Evolutionary conservation across 805 yeast genomes (phyloP), one percentile per base, ranked within the genome.

Genomic region (Brettanomyces naardenensis): DNA sequence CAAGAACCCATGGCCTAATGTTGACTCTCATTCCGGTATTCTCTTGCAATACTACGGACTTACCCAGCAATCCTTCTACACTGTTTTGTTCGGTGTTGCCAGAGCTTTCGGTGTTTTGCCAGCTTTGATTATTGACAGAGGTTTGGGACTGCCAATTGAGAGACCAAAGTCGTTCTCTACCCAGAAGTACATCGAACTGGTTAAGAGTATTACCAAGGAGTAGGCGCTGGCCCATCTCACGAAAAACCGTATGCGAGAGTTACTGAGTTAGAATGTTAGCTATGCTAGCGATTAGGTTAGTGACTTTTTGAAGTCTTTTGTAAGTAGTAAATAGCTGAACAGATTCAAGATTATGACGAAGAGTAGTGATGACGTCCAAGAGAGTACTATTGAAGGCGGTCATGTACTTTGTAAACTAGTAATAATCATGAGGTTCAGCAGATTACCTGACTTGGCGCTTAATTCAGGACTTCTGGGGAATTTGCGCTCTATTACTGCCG

Each of bases 111-210:
- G 94, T 70, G 89, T 81, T 39, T 69, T 83, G 56, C 88, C 92
- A 45, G 92, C 84, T 69, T 69, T 82, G 65, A 81, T 83, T 65
- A 77, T 79, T 56, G 92, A 83, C 69, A 76, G 94, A 62, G 89
- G 88, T 51, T 66, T 78, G 44, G 92, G 92, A 57, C 62, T 75
- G 51, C 79, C 94, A 52, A 80, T 83, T 58, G 94, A 83, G 71
- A 81, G 94, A 70, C 92, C 92, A 68, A 83, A 83, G 69, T 80
- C 95, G 46, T 85, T 87, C 86, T 84, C 95, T 44, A 86, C 95
- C 48, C 90, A 86, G 68, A 87, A 87, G 69, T 85, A 82, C 73
- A 79, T 77, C 59, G 87, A 85, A 72, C 68, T 86, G 62, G 94
- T 81, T 56, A 69, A 46, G 43, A 44, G 52, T 35, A 41, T 59